Percentiles rank a stretch among this genome's conserved stretches.
These are phyloP conservation scores for Podaxis sp. DNA, from an alignment of 768 basidiomycete genomes.

Conservation along the genomic window DNA sequence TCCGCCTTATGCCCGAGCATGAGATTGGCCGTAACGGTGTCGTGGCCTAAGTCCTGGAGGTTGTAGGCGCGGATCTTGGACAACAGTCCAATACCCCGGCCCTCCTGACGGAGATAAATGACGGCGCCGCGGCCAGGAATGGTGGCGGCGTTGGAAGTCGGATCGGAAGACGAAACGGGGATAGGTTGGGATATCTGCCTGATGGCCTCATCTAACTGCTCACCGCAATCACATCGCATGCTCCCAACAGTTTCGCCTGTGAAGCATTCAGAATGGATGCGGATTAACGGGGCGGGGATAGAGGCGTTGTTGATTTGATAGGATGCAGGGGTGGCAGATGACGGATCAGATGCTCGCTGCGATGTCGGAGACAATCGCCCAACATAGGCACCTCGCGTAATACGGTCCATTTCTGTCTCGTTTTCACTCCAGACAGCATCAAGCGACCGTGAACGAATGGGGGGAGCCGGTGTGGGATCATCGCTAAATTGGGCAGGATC, in stretches of 20 bases:
- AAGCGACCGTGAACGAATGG: constrained; percentile 78
- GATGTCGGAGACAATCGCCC: constrained; percentile 71
- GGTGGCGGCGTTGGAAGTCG: constrained; percentile 31
- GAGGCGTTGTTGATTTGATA: constrained; percentile 21
- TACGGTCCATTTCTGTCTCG: constrained; percentile 93
- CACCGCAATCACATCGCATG: constrained; percentile 99
- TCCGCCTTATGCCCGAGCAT: constrained; percentile 95
- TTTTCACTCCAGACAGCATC: constrained; percentile 81
- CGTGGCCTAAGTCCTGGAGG: constrained; percentile 95
- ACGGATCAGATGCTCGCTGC: constrained; percentile 42
- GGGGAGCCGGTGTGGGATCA: constrained; percentile 42
- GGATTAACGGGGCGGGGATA: constrained; percentile 78
- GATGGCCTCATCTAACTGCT: constrained; percentile 98
- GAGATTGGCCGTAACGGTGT: constrained; percentile 97
- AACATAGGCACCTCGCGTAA: constrained; percentile 91
- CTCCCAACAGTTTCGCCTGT: constrained; percentile 97
- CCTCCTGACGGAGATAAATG: constrained; percentile 95
- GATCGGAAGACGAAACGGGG: constrained; percentile 37
- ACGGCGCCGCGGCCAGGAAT: constrained; percentile 90
- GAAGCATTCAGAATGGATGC: constrained; percentile 98
- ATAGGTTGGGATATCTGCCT: constrained; percentile 80
- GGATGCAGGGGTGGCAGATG: constrained; percentile 21
- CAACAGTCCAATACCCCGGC: constrained; percentile 92
- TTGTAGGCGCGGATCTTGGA: constrained; percentile 98
- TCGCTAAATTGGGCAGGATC: constrained; percentile 82